Base-by-base conservation (phyloP, 108 stramenopile species). In the Aurantiochytrium sp. region DNA sequence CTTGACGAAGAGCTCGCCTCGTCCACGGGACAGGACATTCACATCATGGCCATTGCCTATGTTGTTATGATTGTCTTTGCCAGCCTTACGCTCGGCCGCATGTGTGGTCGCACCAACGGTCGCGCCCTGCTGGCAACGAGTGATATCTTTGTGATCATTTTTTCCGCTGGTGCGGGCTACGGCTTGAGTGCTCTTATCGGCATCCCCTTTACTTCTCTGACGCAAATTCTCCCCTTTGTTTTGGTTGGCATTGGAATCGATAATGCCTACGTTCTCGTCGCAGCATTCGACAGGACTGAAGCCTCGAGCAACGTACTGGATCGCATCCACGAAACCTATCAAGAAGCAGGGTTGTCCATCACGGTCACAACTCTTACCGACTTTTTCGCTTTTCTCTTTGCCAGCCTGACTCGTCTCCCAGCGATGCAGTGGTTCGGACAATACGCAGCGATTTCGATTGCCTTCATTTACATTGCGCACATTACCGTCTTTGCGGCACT, bases 151-250 rank as follows among this genome's bases (percentile, higher is more conserved):
- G 51, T 83, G 10, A 83, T 83, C 3, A 53, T 83, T 1, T 83
- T 83, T 23, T 47, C 49, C 10, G 76, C 51, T 6, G 76, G 49
- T 8, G 76, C 49, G 25, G 76, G n/a, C 25, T 42, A 57, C 43
- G 47, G 47, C 25, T 18, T 69, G 14, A 12, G 14, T 69, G 8
- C 64, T 8, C 6, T 69, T 18, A 1, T 14, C 64, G 35, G 42
- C 25, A 18, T 90, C 29, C 90, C 89, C 87, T 90, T 90, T 89
- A 90, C 90, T 21, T 87, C 89, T 28, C 87, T 90, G n/a, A 87
- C 89, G n/a, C 90, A 90, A 43, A 90, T 90, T 49, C 87, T 90
- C 3, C 90, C 90, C 4, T 90, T 90, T 87, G 88, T 90, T 35
- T 89, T 90, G 8, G 90, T 90, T 3, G 90, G 89, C 16, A 88